Conservation (phyloP, 495 filamentous ascomycete genomes). For the Tuber microsphaerosporum region DNA sequence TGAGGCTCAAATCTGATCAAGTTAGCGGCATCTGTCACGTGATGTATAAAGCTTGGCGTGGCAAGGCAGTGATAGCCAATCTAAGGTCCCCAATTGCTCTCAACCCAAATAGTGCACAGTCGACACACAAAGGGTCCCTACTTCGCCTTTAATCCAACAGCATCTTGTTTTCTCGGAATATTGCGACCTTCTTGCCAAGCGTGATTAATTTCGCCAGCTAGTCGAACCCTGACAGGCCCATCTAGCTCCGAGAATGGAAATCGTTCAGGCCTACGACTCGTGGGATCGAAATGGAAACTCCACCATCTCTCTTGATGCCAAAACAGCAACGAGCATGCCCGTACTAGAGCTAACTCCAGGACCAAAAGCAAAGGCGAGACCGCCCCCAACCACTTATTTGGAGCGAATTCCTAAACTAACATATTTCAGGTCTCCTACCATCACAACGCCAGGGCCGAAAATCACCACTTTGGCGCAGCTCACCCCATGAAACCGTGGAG, state of each 20-base stretch:
- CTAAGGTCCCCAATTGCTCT: not conserved
- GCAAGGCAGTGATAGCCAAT: not conserved
- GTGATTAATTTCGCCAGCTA: not conserved
- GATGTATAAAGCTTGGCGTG: not conserved
- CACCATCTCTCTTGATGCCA: conserved; percentile 38
- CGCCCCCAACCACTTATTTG: not conserved
- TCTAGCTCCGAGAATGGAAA: conserved; percentile 16
- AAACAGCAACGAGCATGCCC: conserved; percentile 35
- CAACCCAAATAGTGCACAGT: not conserved
- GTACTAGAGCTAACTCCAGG: conserved; percentile 7
- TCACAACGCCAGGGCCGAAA: conserved; percentile 88
- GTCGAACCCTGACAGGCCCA: not conserved
- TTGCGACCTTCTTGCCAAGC: not conserved
- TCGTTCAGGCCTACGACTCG: conserved; percentile 40
- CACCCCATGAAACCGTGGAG: conserved; percentile 99
- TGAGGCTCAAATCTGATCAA: not conserved
- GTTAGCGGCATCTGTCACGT: not conserved
- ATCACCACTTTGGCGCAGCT: conserved; percentile 86
- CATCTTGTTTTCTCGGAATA: not conserved
- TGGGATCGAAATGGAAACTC: conserved; percentile 34
- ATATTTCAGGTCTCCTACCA: conserved; percentile 75
- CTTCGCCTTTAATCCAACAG: not conserved
- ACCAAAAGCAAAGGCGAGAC: conserved; percentile 8
- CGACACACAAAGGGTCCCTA: not conserved
- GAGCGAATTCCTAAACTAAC: not conserved